Conservation (phyloP, 805 yeast genomes). For the Myxozyma neotropica region DNA sequence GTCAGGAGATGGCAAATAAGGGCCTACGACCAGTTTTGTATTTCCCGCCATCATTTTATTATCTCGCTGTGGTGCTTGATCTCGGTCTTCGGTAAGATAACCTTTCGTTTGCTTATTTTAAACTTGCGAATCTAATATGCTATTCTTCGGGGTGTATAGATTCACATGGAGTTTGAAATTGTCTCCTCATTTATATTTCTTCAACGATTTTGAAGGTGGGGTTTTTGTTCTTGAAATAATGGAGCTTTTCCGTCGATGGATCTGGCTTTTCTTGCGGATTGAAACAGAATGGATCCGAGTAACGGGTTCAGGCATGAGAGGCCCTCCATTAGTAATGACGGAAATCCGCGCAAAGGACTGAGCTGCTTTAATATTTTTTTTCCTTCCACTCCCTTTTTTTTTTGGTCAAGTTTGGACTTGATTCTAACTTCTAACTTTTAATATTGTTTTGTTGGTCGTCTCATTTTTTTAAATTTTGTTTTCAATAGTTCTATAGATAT, state of each 20-base stretch:
- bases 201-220: conserved; percentile 53
- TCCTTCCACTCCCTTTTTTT: neutral
- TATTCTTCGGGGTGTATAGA: too few species aligned
- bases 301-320: conserved; percentile 5
- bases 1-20: neutral
- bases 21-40: conserved; percentile 38
- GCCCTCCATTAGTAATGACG: neutral
- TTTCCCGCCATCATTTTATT: conserved; percentile 50
- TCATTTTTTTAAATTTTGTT: too few species aligned
- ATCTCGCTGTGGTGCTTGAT: conserved; percentile 61
- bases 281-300: conserved; percentile 66
- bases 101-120: neutral
- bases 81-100: conserved; percentile 47
- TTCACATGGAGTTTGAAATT: conserved; percentile 74
- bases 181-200: conserved; percentile 43
- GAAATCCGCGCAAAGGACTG: conserved; percentile 11
- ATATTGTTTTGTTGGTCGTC: too few species aligned
- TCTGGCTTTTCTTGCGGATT: conserved; percentile 84
- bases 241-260: conserved; percentile 81
- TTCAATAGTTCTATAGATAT: too few species aligned
- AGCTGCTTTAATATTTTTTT: too few species aligned
- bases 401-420: neutral
- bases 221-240: conserved; percentile 67
- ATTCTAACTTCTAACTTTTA: too few species aligned
- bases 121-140: too few species aligned